phyloP scores from a whole-genome alignment of 192 early-diverging fungal species.

The Linnemannia zychae region DNA sequence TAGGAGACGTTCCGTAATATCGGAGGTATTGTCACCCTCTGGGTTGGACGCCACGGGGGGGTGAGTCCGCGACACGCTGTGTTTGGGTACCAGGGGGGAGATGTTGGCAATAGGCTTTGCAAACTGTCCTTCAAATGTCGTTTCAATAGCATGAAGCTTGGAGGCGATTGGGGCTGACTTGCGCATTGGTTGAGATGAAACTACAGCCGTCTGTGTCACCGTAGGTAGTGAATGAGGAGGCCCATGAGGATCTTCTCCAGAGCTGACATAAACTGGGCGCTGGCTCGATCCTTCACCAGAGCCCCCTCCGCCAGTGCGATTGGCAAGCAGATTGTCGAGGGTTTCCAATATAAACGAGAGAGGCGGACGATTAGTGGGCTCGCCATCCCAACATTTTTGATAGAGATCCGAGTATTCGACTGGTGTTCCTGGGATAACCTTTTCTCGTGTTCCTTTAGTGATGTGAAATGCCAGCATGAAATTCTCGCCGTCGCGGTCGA shows the following conservation, averaged over 20 bases:
- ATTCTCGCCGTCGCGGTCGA: slow-evolving; percentile 42
- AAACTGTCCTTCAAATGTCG: background rate
- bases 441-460: slow-evolving; percentile 43
- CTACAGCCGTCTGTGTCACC: background rate
- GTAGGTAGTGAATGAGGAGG: slow-evolving; percentile 23
- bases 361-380: slow-evolving; percentile 47
- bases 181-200: background rate
- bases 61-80: background rate
- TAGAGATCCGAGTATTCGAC: slow-evolving; percentile 56
- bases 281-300: background rate
- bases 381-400: slow-evolving; percentile 57
- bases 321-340: slow-evolving; percentile 22
- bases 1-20: background rate
- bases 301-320: slow-evolving; percentile 8
- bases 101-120: slow-evolving; percentile 11
- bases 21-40: background rate
- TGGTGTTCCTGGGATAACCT: slow-evolving; percentile 52
- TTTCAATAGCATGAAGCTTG: background rate
- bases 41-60: background rate
- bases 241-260: background rate
- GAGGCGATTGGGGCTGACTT: slow-evolving; percentile 26
- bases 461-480: slow-evolving; percentile 45
- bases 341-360: slow-evolving; percentile 14
- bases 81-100: slow-evolving; percentile 10
- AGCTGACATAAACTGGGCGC: background rate